These are phyloP conservation scores for Yamadazyma insecticola DNA, from an alignment of 805 yeast species.

Conservation along the genomic window DNA sequence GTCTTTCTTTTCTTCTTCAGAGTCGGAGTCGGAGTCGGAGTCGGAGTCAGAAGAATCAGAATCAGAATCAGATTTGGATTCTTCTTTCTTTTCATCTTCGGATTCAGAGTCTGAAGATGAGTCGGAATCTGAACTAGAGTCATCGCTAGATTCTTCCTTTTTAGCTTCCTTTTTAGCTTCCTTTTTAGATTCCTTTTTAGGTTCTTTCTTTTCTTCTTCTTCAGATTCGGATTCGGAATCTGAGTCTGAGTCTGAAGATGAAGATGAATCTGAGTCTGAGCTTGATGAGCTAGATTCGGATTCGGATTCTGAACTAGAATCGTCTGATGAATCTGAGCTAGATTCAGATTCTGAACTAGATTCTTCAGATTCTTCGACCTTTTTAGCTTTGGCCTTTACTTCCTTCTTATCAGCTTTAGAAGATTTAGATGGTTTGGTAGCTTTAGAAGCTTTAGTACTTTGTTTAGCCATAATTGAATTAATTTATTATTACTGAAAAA, in stretches of 20 bases:
- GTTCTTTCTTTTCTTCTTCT: conserved; percentile 28
- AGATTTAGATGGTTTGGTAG: too few species aligned
- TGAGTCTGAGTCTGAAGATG: conserved; percentile 11
- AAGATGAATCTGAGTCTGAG: conserved; percentile 12
- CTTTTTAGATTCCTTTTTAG: conserved; percentile 11
- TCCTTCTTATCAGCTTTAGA: too few species aligned
- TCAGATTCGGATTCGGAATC: conserved; percentile 19
- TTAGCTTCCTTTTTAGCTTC: conserved; percentile 4
- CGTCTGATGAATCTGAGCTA: conserved; percentile 16
- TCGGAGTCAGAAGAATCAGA: conserved; percentile 23
- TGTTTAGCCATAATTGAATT: too few species aligned
- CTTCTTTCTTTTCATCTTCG: conserved; percentile 23
- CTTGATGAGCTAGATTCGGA: conserved; percentile 13
- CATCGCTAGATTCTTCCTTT: conserved; percentile 9
- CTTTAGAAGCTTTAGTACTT: too few species aligned
- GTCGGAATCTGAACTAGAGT: conserved; percentile 14
- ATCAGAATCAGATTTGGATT: conserved; percentile 20
- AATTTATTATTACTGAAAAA: too few species aligned
- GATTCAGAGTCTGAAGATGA: too few species aligned
- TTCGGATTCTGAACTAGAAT: conserved; percentile 27
- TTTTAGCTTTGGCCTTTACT: conserved; percentile 19
- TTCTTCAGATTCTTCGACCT: conserved; percentile 12
- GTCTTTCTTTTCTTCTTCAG: conserved; percentile 14
- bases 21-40: conserved; percentile 26
- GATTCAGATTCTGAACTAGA: conserved; percentile 7